A percentile compares a stretch with the other conserved stretches of the same genome.
Evolutionary conservation across 306 rosid genomes (phyloP).

Genomic region (Psophocarpus tetragonolobus): DNA sequence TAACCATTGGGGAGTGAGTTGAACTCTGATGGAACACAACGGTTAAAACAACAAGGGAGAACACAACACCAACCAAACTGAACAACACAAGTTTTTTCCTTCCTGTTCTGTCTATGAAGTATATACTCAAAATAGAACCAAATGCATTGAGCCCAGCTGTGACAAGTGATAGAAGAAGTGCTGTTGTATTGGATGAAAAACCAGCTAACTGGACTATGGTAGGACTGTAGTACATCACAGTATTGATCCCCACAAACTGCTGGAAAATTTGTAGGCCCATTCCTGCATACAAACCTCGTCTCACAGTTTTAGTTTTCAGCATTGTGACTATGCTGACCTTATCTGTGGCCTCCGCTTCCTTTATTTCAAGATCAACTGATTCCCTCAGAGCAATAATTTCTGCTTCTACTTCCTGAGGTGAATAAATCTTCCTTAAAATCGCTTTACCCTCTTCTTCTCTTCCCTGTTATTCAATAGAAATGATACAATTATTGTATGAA

Average conservation of each 20-base stretch:
- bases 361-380: conserved; percentile 47
- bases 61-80: conserved; percentile 48
- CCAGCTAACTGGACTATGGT: conserved; percentile 64
- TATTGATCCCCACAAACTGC: conserved; percentile 67
- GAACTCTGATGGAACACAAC: conserved; percentile 42
- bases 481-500: neutral
- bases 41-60: conserved; percentile 47
- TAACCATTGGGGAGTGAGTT: conserved; percentile 48
- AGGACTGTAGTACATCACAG: conserved; percentile 69
- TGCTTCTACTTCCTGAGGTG: conserved; percentile 45
- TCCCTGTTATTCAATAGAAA: conserved; percentile 36
- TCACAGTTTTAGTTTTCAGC: conserved; percentile 49
- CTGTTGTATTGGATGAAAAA: conserved; percentile 51
- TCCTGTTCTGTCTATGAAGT: conserved; percentile 55
- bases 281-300: conserved; percentile 59
- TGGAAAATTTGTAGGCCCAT: conserved; percentile 70
- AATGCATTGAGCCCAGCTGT: conserved; percentile 56
- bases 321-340: conserved; percentile 38
- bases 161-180: conserved; percentile 60
- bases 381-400: conserved; percentile 49
- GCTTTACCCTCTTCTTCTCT: conserved; percentile 48
- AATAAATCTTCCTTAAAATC: conserved; percentile 47
- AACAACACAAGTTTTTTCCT: conserved; percentile 54
- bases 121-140: conserved; percentile 60
- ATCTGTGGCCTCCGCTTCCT: conserved; percentile 26